Conservation (phyloP, 257 asterid species). For the Nicotiana undulata region DNA sequence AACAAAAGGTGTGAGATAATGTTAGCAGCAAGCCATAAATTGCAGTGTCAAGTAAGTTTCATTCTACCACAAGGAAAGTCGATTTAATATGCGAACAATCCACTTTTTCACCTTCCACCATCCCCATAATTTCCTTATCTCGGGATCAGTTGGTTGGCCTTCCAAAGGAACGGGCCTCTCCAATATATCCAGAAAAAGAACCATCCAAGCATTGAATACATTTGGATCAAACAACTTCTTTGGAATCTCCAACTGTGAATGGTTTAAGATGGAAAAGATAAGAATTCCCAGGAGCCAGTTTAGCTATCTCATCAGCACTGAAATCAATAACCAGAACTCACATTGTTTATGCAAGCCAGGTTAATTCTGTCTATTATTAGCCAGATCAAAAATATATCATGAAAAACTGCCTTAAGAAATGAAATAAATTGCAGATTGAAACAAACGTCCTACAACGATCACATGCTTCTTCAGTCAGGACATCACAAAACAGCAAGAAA, state of each 20-base stretch:
- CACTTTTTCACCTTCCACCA: constrained; percentile 99
- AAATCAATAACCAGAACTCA: background rate
- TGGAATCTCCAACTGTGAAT: constrained; percentile 86
- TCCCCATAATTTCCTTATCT: constrained; percentile 88
- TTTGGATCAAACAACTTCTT: constrained; percentile 82
- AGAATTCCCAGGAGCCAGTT: background rate
- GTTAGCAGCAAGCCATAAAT: background rate
- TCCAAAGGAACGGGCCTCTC: constrained; percentile 92
- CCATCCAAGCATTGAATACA: constrained; percentile 93
- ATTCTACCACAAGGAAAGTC: constrained; percentile 32
- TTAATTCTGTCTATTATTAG: background rate
- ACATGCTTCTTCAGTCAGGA: background rate
- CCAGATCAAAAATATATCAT: background rate
- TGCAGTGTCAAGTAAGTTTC: constrained; percentile 22
- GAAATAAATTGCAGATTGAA: background rate
- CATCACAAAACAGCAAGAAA: background rate
- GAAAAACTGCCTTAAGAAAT: background rate
- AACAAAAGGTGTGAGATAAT: background rate
- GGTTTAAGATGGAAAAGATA: background rate
- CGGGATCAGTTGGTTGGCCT: constrained; percentile 91
- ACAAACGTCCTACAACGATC: background rate
- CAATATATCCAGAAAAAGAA: constrained; percentile 71
- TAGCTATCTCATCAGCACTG: background rate
- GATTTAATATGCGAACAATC: constrained; percentile 87
- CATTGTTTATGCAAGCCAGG: background rate